Base-by-base conservation (phyloP, 1,284 basidiomycete species). In the Erythrobasidium hasegawianum region DNA sequence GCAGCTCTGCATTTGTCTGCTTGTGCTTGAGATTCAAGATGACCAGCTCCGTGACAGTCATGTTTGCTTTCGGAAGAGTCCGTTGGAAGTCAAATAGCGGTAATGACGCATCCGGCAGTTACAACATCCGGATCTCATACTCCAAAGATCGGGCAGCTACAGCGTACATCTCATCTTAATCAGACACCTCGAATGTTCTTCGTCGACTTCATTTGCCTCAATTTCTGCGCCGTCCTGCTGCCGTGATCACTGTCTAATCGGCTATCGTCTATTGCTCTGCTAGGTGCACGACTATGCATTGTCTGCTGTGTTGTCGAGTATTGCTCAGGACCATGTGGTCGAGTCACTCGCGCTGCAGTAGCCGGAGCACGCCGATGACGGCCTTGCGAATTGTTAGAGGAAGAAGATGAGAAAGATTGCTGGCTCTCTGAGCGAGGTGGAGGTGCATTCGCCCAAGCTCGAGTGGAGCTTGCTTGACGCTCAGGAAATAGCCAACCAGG, bases 401-500 rank as follows among this genome's bases (percentile, higher is more conserved):
- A 33, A 33, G 33, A 33, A 24, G 43, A 27, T 2, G 39, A 43
- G 41, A 13, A 8, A 7, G 59, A 20, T 20, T 26, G 24, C 18
- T 26, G 38, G 24, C 10, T n/a, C 24, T 43, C n/a, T 18, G 24
- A 49, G 14, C 41, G 53, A 20, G 60, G 33, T 39, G 43, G 16
- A 24, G 4, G 2, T 29, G 40, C 20, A 16, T 24, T 41, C 13
- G 41, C 20, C 62, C 62, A 65, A 20, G 62, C 62, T 20, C 55
- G 43, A 14, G n/a, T 50, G 26, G 7, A 33, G 22, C 2, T 9
- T 2, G 27, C 24, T 33, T 38, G 43, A 41, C 33, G 57, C 26
- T 65, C 62, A 7, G 62, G 55, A 40, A 65, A 65, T 1, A 65
- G 56, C 62, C 62, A 65, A 10, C 14, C 26, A 10, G 62, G 62